These are phyloP conservation scores for Venturia oleaginea DNA, from an alignment of 2,329 filamentous ascomycete species.

Conservation along the genomic window DNA sequence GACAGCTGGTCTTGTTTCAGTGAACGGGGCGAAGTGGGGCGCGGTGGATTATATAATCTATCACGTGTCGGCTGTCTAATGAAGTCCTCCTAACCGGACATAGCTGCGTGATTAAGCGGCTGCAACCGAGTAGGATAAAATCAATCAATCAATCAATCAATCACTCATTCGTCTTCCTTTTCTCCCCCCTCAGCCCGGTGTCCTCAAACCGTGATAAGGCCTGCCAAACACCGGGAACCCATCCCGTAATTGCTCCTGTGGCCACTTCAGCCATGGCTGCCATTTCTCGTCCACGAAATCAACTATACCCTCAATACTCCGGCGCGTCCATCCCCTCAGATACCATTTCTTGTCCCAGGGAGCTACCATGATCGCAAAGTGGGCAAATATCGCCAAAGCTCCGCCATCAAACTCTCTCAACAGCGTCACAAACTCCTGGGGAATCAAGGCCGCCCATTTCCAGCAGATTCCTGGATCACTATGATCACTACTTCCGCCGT, in stretches of 20 bases:
- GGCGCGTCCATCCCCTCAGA: not conserved
- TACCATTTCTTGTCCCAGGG: not conserved
- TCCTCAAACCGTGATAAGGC: not conserved
- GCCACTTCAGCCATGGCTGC: not conserved
- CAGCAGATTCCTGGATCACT: not conserved
- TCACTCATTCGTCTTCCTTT: not conserved
- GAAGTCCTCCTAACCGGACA: too few species aligned
- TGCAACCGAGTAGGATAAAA: too few species aligned
- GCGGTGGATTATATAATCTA: too few species aligned
- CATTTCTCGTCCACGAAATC: not conserved
- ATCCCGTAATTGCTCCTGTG: not conserved
- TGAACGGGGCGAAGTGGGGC: too few species aligned
- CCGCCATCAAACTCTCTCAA: not conserved
- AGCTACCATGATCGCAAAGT: not conserved
- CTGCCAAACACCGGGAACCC: not conserved
- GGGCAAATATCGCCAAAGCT: not conserved
- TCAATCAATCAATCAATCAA: too few species aligned
- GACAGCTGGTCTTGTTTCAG: too few species aligned
- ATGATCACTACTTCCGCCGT: not conserved
- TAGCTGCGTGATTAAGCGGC: too few species aligned
- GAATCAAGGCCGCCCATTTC: not conserved
- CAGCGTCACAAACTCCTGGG: not conserved
- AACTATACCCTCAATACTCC: not conserved
- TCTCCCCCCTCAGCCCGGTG: too few species aligned
- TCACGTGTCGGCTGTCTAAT: too few species aligned